Conservation (phyloP, 345 rosid species). For the Eucalyptus guilfoylei region DNA sequence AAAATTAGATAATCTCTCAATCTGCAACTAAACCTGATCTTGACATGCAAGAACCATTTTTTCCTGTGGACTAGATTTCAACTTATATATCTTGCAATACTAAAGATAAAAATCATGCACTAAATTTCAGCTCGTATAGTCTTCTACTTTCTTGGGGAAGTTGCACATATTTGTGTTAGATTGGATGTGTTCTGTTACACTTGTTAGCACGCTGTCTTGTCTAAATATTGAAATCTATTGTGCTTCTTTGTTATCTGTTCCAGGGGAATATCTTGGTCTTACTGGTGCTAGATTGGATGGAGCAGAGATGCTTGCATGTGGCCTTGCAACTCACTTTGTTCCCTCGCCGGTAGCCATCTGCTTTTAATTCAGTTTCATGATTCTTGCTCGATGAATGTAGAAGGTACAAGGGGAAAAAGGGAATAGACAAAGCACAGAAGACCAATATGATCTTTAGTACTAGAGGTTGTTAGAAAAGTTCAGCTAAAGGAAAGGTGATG, state of each 20-base stretch:
- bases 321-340: slow-evolving; percentile 85
- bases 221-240: neutral
- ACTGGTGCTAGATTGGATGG: slow-evolving; percentile 76
- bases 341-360: slow-evolving; percentile 41
- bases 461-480: neutral
- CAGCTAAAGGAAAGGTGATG: neutral
- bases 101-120: neutral
- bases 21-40: neutral
- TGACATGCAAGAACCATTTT: neutral
- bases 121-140: neutral
- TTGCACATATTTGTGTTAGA: neutral
- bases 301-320: slow-evolving; percentile 79
- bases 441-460: neutral
- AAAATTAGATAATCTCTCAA: neutral
- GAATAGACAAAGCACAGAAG: neutral
- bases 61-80: neutral
- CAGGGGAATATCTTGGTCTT: slow-evolving; percentile 79
- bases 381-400: neutral
- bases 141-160: neutral
- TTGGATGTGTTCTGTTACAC: neutral
- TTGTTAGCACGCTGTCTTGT: neutral
- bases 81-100: neutral
- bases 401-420: neutral
- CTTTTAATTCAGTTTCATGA: neutral
- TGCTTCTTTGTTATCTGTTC: neutral